phyloP scores from a whole-genome alignment of 2,329 filamentous ascomycete genomes.

The Diaporthe sp. region DNA sequence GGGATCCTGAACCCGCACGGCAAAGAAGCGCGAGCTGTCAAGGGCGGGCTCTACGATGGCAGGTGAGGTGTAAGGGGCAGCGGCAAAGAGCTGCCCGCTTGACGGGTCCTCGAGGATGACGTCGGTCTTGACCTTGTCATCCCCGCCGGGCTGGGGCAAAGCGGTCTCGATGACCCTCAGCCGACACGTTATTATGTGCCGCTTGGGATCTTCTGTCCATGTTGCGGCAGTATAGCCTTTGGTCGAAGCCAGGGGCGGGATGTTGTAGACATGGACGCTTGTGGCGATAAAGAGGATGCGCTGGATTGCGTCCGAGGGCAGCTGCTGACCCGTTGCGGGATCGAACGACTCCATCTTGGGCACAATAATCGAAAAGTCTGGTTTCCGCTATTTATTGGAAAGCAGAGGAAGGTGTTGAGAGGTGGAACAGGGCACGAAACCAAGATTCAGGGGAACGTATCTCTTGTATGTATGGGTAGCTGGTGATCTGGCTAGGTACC shows the following conservation, averaged over 20 bases:
- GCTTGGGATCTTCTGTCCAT: slow-evolving; percentile 80
- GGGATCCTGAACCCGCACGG: slow-evolving; percentile 82
- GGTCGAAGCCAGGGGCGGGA: slow-evolving; percentile 82
- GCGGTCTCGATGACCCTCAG: slow-evolving; percentile 84
- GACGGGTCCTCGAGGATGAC: slow-evolving; percentile 83
- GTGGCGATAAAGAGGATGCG: slow-evolving; percentile 83
- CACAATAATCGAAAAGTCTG: background rate
- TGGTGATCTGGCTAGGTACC: slow-evolving; percentile 23
- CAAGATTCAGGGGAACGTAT: background rate
- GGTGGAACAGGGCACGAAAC: slow-evolving; percentile 15
- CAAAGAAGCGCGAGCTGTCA: slow-evolving; percentile 88
- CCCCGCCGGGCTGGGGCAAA: slow-evolving; percentile 57
- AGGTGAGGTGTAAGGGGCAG: slow-evolving; percentile 79
- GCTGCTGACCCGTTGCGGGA: slow-evolving; percentile 76
- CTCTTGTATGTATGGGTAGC: background rate
- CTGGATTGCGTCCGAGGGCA: slow-evolving; percentile 84
- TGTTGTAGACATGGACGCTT: slow-evolving; percentile 87
- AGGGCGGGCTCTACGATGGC: slow-evolving; percentile 81
- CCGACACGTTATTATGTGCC: slow-evolving; percentile 88
- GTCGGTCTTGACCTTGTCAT: slow-evolving; percentile 76
- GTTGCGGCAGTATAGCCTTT: slow-evolving; percentile 82
- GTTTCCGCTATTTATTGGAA: background rate
- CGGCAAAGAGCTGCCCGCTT: slow-evolving; percentile 84
- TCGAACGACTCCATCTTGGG: slow-evolving; percentile 74
- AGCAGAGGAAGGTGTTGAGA: background rate